Percentiles rank a stretch among this genome's conserved stretches.
These are phyloP conservation scores for Aspergillus transmontanensis DNA, from an alignment of 2,329 filamentous ascomycete species.

Conservation along the genomic window DNA sequence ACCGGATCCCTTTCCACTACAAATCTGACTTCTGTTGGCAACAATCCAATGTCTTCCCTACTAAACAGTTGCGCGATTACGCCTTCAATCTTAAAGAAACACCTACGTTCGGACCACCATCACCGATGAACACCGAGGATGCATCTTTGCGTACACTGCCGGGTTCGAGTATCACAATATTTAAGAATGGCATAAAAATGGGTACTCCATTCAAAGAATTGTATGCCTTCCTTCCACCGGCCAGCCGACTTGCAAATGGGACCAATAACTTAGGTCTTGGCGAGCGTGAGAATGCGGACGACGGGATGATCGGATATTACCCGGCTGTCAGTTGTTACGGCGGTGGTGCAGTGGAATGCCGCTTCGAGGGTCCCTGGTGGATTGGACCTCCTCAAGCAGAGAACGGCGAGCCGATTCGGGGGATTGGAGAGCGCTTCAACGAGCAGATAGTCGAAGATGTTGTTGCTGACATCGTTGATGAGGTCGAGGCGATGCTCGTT, in stretches of 20 bases:
- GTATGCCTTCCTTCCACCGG: conserved; percentile 86
- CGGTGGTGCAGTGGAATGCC: conserved; percentile 86
- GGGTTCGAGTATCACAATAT: conserved; percentile 81
- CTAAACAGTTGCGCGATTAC: conserved; percentile 81
- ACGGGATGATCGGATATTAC: conserved; percentile 94
- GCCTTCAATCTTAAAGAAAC: conserved; percentile 50
- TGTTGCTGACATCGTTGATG: conserved; percentile 89
- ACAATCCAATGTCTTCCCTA: conserved; percentile 62
- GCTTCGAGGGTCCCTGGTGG: conserved; percentile 95
- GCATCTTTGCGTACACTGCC: conserved; percentile 84
- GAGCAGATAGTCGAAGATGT: conserved; percentile 96
- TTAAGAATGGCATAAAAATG: conserved; percentile 86
- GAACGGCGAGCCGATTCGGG: conserved; percentile 50
- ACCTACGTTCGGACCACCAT: conserved; percentile 51
- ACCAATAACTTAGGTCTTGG: conserved; percentile 57
- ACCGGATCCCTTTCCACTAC: conserved; percentile 91
- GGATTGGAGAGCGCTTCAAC: conserved; percentile 77
- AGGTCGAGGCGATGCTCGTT: conserved; percentile 77
- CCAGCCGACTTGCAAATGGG: conserved; percentile 59
- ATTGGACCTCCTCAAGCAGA: conserved; percentile 66
- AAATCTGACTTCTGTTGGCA: conserved; percentile 95
- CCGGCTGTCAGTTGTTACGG: conserved; percentile 90
- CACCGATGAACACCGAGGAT: conserved; percentile 66
- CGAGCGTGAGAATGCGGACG: conserved; percentile 84
- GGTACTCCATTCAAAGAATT: conserved; percentile 88